Conservation (phyloP, 1,284 basidiomycete species). For the Megacollybia platyphylla region DNA sequence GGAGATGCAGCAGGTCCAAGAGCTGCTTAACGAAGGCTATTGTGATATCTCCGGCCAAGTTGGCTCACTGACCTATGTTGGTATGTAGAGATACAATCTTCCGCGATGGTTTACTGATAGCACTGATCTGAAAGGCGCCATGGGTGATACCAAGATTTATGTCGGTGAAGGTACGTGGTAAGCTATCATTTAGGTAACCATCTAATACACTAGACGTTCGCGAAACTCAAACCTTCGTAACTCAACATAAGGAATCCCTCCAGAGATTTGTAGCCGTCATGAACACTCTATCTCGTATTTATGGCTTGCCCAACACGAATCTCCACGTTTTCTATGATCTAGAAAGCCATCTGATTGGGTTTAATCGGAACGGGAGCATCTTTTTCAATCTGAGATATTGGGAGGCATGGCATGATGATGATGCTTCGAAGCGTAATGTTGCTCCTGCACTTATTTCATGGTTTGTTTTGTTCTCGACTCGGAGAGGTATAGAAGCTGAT, state of each 20-base stretch:
- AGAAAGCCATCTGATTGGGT: constrained; percentile 78
- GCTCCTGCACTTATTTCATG: constrained; percentile 74
- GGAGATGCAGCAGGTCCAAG: constrained; percentile 63
- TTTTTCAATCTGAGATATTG: constrained; percentile 88
- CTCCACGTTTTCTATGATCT: constrained; percentile 85
- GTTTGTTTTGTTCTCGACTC: constrained; percentile 20
- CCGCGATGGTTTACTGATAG: not conserved
- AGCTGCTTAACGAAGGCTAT: constrained; percentile 68
- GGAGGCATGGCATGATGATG: constrained; percentile 74
- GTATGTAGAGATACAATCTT: constrained; percentile 20
- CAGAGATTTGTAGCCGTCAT: constrained; percentile 63
- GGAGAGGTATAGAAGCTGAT: not conserved
- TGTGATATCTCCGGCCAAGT: constrained; percentile 68
- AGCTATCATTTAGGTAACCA: not conserved
- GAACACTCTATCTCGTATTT: constrained; percentile 41
- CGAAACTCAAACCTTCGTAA: constrained; percentile 34
- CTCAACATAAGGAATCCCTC: constrained; percentile 37
- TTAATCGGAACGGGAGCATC: constrained; percentile 83
- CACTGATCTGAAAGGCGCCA: constrained; percentile 29
- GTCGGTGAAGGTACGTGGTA: constrained; percentile 43
- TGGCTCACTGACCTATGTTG: constrained; percentile 50
- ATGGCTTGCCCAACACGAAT: constrained; percentile 52
- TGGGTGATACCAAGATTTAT: constrained; percentile 58
- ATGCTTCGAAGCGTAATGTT: constrained; percentile 45
- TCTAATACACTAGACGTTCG: constrained; percentile 34